Evolutionary conservation across 129 eudicot genomes (phyloP).

Genomic region (Tanacetum coccineum): DNA sequence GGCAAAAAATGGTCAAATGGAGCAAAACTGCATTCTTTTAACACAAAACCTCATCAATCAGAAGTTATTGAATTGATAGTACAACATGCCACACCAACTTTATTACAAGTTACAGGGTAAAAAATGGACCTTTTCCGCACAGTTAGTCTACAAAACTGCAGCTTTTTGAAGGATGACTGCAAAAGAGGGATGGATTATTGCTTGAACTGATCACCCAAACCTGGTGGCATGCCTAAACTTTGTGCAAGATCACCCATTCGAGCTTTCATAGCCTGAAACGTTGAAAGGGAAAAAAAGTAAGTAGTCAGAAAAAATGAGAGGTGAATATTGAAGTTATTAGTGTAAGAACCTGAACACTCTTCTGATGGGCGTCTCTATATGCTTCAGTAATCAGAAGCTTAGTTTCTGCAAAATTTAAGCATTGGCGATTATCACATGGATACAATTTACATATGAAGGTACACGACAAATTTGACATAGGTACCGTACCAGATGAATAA

Average conservation of each 20-base stretch:
- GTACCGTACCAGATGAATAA: slow-evolving; percentile 12
- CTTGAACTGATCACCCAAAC: slow-evolving; percentile 69
- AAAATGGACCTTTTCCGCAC: slow-evolving; percentile 21
- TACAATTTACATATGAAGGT: neutral
- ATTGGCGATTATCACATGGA: neutral
- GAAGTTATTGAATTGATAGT: no score
- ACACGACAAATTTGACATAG: neutral
- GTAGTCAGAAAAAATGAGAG: neutral
- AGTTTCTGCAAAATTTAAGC: slow-evolving; percentile 46
- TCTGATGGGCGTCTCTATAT: slow-evolving; percentile 85
- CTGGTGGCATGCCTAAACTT: slow-evolving; percentile 93
- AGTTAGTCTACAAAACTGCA: slow-evolving; percentile 47
- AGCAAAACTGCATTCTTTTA: no score
- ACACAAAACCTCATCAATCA: no score
- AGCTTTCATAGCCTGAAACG: slow-evolving; percentile 79
- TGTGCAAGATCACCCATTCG: slow-evolving; percentile 94
- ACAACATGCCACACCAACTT: neutral
- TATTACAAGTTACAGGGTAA: slow-evolving; percentile 14
- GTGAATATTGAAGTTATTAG: neutral
- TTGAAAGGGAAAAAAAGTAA: neutral
- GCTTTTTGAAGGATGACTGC: slow-evolving; percentile 17
- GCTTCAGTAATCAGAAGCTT: slow-evolving; percentile 83
- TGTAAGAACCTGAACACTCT: slow-evolving; percentile 60
- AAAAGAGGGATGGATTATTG: slow-evolving; percentile 29
- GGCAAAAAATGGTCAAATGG: no score